phyloP scores from a whole-genome alignment of 1,139 yeast species.

The Arxiozyma bovina region DNA sequence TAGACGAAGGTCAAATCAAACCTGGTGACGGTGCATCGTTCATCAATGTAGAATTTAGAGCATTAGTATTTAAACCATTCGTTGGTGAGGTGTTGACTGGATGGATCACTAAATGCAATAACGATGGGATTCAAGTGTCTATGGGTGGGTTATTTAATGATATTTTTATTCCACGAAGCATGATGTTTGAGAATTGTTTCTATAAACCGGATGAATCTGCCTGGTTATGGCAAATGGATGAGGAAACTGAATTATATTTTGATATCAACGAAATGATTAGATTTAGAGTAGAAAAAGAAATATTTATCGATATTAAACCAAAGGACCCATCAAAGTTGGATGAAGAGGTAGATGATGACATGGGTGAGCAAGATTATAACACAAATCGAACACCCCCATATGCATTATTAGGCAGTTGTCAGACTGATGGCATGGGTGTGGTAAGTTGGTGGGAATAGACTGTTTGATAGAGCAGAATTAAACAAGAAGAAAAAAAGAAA shows the following conservation, averaged over 20 bases:
- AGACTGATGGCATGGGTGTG: constrained; percentile 93
- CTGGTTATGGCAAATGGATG: constrained; percentile 88
- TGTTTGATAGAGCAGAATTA: neutral
- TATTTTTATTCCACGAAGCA: constrained; percentile 73
- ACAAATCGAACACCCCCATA: constrained; percentile 56
- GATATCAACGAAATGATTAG: constrained; percentile 87
- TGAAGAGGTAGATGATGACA: constrained; percentile 27
- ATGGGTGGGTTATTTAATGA: constrained; percentile 79
- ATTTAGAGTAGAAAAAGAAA: constrained; percentile 82
- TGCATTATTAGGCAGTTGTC: constrained; percentile 83
- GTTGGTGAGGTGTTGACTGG: constrained; percentile 92
- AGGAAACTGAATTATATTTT: constrained; percentile 62
- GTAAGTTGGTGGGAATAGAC: constrained; percentile 88
- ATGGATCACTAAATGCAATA: constrained; percentile 80
- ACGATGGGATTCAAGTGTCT: constrained; percentile 67
- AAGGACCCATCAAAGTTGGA: constrained; percentile 48
- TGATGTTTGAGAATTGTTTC: constrained; percentile 70
- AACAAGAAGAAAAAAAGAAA: neutral
- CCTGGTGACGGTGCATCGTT: constrained; percentile 96
- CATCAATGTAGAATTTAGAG: constrained; percentile 64
- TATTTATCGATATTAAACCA: constrained; percentile 76
- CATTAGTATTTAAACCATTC: constrained; percentile 84
- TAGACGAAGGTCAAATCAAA: constrained; percentile 78
- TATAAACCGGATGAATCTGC: constrained; percentile 74
- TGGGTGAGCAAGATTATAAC: constrained; percentile 7